Evolutionary conservation across 2,329 filamentous ascomycete genomes (phyloP).

Genomic region (Knoxdaviesia capensis): DNA sequence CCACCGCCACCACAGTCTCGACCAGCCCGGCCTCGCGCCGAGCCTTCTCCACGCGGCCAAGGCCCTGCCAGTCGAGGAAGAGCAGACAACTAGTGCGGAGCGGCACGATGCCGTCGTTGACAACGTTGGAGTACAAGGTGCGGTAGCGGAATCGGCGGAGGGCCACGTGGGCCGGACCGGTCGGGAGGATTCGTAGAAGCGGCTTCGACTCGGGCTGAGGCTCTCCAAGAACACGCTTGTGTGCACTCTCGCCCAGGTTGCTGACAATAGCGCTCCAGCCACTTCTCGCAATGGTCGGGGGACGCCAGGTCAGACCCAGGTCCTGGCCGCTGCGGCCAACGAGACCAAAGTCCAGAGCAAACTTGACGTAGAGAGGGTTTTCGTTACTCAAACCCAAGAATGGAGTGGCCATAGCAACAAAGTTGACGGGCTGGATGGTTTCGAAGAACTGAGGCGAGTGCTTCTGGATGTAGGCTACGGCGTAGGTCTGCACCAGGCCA

Average conservation of each 20-base stretch:
- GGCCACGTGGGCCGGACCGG: slow-evolving; percentile 73
- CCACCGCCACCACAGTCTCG: slow-evolving; percentile 81
- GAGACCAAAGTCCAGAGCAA: slow-evolving; percentile 86
- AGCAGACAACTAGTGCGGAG: slow-evolving; percentile 87
- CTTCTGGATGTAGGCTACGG: slow-evolving; percentile 90
- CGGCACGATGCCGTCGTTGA: slow-evolving; percentile 94
- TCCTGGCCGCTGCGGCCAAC: slow-evolving; percentile 95
- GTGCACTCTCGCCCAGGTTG: slow-evolving; percentile 51
- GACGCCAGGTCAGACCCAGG: slow-evolving; percentile 81
- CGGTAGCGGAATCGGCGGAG: slow-evolving; percentile 76
- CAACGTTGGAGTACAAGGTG: slow-evolving; percentile 89
- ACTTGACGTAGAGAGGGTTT: slow-evolving; percentile 92
- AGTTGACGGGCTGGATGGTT: slow-evolving; percentile 71
- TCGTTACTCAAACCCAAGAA: slow-evolving; percentile 90
- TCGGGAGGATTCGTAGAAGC: slow-evolving; percentile 70
- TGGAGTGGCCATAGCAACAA: slow-evolving; percentile 70
- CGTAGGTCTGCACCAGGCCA: slow-evolving; percentile 79
- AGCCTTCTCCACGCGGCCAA: slow-evolving; percentile 87
- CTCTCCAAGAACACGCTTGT: slow-evolving; percentile 37
- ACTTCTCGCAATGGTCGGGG: slow-evolving; percentile 65
- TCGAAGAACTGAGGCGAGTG: slow-evolving; percentile 85
- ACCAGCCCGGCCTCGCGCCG: slow-evolving; percentile 79
- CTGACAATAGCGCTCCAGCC: slow-evolving; percentile 80
- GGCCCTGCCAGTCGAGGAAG: slow-evolving; percentile 88
- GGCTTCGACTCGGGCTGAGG: slow-evolving; percentile 69